These are phyloP conservation scores for Hymenoscyphus scutula DNA, from an alignment of 2,329 filamentous ascomycete species.

Conservation along the genomic window DNA sequence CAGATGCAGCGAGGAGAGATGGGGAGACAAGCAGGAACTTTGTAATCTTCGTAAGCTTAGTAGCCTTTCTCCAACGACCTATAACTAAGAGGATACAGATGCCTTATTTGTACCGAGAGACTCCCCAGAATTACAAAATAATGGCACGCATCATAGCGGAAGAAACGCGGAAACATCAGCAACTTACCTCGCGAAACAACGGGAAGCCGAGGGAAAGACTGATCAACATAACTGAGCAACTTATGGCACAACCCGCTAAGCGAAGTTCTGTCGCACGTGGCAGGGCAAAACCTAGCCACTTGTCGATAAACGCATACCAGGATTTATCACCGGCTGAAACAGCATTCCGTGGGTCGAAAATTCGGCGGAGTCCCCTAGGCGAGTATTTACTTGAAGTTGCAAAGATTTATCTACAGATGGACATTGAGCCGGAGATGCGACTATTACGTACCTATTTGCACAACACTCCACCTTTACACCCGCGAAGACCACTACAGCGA, in stretches of 20 bases:
- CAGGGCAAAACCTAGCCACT: no score
- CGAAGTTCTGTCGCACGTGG: no score
- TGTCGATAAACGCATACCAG: no score
- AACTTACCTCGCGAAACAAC: neutral
- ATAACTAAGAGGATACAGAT: neutral
- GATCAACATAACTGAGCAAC: neutral
- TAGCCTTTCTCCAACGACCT: neutral
- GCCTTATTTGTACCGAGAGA: conserved; percentile 14
- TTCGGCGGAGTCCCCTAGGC: neutral
- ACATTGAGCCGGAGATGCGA: neutral
- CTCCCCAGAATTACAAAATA: neutral
- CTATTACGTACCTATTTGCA: conserved; percentile 4
- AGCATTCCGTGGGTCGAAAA: no score
- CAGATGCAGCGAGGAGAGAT: no score
- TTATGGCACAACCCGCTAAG: neutral
- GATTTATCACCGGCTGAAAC: no score
- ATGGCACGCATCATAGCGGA: neutral
- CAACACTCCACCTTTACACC: conserved; percentile 11
- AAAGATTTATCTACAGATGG: conserved; percentile 5
- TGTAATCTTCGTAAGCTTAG: neutral
- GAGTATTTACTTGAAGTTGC: conserved; percentile 6
- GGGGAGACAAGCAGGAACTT: neutral
- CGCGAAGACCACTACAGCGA: conserved; percentile 16
- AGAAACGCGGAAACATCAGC: neutral
- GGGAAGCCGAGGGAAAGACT: neutral